A percentile compares a stretch with the other conserved stretches of the same genome.
Evolutionary conservation across 257 asterid species (phyloP).

Genomic region (Solanum chilense): DNA sequence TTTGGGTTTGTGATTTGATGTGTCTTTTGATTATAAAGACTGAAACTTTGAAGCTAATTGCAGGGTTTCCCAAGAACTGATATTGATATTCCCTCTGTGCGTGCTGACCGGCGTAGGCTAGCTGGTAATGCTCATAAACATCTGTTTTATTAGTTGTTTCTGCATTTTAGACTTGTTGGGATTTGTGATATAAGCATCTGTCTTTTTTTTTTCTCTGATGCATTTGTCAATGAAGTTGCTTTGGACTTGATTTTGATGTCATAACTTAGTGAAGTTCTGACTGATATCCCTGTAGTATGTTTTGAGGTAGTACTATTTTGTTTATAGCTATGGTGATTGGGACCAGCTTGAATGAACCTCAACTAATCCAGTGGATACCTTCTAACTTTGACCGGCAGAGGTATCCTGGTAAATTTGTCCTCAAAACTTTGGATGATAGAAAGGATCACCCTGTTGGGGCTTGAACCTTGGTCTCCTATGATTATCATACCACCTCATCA

Average conservation of each 20-base stretch:
- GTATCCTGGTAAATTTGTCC: background rate
- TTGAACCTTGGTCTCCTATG: background rate
- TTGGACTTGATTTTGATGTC: background rate
- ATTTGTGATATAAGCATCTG: background rate
- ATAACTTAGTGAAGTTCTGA: background rate
- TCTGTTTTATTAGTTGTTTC: background rate
- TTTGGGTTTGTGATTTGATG: background rate
- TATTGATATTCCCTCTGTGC: conserved; percentile 59
- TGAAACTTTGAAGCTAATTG: conserved; percentile 2
- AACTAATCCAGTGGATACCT: background rate
- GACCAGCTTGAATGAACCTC: background rate
- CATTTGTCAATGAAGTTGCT: background rate
- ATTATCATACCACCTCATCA: background rate
- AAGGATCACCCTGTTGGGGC: background rate
- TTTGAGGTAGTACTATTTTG: background rate
- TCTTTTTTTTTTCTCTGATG: background rate
- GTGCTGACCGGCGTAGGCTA: conserved; percentile 71
- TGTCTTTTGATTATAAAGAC: background rate
- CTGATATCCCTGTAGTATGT: background rate
- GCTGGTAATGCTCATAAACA: conserved; percentile 31
- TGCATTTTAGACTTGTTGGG: background rate
- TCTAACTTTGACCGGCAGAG: background rate
- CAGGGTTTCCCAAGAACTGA: conserved; percentile 96
- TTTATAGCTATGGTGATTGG: background rate
- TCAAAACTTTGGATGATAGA: background rate